Base-by-base conservation (phyloP, 495 filamentous ascomycete species). In the Tuber brumale region DNA sequence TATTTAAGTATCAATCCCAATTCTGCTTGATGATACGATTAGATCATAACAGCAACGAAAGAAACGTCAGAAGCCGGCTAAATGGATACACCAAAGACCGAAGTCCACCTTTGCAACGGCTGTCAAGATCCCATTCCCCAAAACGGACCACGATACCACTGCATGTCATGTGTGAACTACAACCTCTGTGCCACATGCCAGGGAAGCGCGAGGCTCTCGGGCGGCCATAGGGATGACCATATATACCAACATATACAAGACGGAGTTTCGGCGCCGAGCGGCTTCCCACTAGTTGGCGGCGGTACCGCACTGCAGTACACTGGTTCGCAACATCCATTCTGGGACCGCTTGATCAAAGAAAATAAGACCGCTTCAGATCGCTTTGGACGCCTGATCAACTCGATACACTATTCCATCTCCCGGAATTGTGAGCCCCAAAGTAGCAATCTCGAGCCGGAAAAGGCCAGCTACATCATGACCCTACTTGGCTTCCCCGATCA, bases 1-100 rank as follows among this genome's bases (percentile, higher is more conserved):
- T 57, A 66, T 66, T 66, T 66, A 66, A 66, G 31, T 66, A 35
- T 66, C 57, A 31, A 66, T 35, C 57, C 57, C 57, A 18, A 66
- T 66, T 18, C 27, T 66, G 27, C 19, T 18, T 66, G 18, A 66
- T 35, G 57, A 35, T 35, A 35, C 8, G 57, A 35, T 66, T 66
- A 66, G 57, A 66, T 66, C 12, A 12, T 27, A 66, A 66, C 27
- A 66, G 31, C 57, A 35, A 27, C 57, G 57, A 66, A 35, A 35
- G 57, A 35, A 66, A 66, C 57, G 31, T 2, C 27, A 66, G 57
- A 61, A 61, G 12, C 57, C 57, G 12, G 10, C 27, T 18, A 35
- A 66, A 66, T 66, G 57, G 27, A 66, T 12, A 35, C 14, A 66
- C 0, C 57, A 18, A 27, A 35, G 27, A 66, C 31, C 6, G 57